Conservation (phyloP, 2,329 filamentous ascomycete genomes). For the Penicillium sp. region DNA sequence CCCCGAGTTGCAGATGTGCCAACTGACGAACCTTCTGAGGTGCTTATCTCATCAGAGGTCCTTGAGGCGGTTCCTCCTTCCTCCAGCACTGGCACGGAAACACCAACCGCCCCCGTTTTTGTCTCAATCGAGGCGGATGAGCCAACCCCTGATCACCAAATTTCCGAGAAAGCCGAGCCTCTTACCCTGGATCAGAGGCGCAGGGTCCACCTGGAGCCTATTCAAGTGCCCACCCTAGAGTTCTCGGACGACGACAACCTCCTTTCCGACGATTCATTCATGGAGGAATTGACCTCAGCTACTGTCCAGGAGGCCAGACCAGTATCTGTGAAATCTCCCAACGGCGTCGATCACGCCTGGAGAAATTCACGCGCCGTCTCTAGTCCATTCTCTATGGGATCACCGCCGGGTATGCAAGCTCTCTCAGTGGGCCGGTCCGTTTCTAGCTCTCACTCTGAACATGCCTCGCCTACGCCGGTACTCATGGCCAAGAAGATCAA, state of each 20-base stretch:
- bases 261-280: conserved; percentile 68
- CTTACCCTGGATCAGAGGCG: conserved; percentile 35
- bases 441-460: conserved; percentile 39
- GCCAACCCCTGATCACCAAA: conserved; percentile 24
- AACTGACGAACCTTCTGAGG: conserved; percentile 16
- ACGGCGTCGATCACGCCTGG: conserved; percentile 38
- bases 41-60: conserved; percentile 12
- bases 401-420: conserved; percentile 31
- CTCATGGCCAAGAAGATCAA: conserved; percentile 71
- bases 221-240: conserved; percentile 45
- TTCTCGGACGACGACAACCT: conserved; percentile 46
- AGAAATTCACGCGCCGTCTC: conserved; percentile 43
- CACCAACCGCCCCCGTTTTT: conserved; percentile 20
- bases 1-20: conserved; percentile 18
- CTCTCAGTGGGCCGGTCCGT: conserved; percentile 39
- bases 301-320: conserved; percentile 81
- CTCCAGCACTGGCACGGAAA: conserved; percentile 18
- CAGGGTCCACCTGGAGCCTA: conserved; percentile 52
- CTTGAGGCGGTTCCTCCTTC: conserved; percentile 21
- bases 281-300: conserved; percentile 81
- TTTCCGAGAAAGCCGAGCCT: conserved; percentile 21
- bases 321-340: conserved; percentile 76
- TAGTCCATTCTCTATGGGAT: conserved; percentile 35
- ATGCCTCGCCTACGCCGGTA: conserved; percentile 41
- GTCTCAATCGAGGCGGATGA: conserved; percentile 26